Base-by-base conservation (phyloP, 345 rosid genomes). In the Angophora floribunda region DNA sequence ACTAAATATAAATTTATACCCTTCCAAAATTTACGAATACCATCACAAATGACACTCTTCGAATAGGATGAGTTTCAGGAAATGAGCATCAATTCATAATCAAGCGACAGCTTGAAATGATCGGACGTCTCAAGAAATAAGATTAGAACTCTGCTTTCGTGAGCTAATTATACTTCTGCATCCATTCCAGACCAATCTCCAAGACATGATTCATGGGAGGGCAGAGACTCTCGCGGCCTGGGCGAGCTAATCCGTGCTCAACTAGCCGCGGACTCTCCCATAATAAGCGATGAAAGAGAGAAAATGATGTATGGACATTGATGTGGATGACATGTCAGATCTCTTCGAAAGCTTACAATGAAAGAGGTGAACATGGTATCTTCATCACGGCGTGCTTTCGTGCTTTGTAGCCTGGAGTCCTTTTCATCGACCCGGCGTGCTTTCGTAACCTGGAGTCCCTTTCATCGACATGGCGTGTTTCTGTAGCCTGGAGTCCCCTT, bases 141-240 rank as follows among this genome's bases (percentile, higher is more conserved):
- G 26, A 75, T 75, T 75, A 2, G 14, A 41, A 41, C 0, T 22
- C 19, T 4, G 7, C 24, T 36, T 17, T 0, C 0, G 36, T 63
- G 17, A 63, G 30, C 28, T 13, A 63, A 28, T 28, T 6, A 1
- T 61, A 61, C 4, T 61, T 28, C 4, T 11, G 67, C 16, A 28
- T 5, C 2, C 4, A 2, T 26, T 59, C 6, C 6, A 17, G 19
- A 52, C 53, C 7, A 15, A 3, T 6, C 51, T 57, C 41, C 36
- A n/a, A 6, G 10, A 7, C 75, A 65, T 65, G 17, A n/a, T 13
- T n/a, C 4, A 6, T 22, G 13, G 28, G 61, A 15, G 53, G 51
- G 51, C 41, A 36, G 51, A 3, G 51, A 50, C 51, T n/a, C 51
- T n/a, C n/a, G n/a, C n/a, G n/a, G n/a, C n/a, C n/a, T n/a, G n/a